A percentile compares a stretch with the other conserved stretches of the same genome.
Conservation (phyloP, 768 basidiomycete species). For the Aureoboletus auriporus region DNA sequence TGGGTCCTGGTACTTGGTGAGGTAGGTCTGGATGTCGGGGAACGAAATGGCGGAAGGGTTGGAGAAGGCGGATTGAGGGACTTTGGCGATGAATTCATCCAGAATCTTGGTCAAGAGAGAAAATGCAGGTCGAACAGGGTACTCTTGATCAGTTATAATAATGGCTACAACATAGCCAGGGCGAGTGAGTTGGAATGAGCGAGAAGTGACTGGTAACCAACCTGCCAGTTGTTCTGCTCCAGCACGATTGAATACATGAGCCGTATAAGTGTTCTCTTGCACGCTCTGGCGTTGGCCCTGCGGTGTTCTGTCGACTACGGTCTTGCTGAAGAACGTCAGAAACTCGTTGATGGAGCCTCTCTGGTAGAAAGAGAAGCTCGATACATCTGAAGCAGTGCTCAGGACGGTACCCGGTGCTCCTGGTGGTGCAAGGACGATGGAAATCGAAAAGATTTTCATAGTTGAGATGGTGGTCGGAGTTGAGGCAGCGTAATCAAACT, state of each 20-base stretch:
- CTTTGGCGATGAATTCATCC: slow-evolving; percentile 84
- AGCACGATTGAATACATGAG: slow-evolving; percentile 90
- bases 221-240: slow-evolving; percentile 84
- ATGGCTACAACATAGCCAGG: slow-evolving; percentile 51
- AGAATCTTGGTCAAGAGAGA: slow-evolving; percentile 89
- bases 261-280: slow-evolving; percentile 89
- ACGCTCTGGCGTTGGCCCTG: slow-evolving; percentile 90
- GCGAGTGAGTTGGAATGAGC: neutral
- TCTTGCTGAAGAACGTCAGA: slow-evolving; percentile 90
- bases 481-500: neutral
- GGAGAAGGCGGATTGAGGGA: slow-evolving; percentile 65
- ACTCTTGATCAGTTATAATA: slow-evolving; percentile 92
- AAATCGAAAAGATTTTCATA: slow-evolving; percentile 89
- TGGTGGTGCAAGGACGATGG: slow-evolving; percentile 65
- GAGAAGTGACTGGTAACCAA: slow-evolving; percentile 31
- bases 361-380: slow-evolving; percentile 93
- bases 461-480: slow-evolving; percentile 16
- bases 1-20: slow-evolving; percentile 95
- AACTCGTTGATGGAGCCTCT: slow-evolving; percentile 85
- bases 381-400: slow-evolving; percentile 70
- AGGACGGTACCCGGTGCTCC: slow-evolving; percentile 63
- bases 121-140: slow-evolving; percentile 95
- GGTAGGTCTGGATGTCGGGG: slow-evolving; percentile 69
- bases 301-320: slow-evolving; percentile 83
- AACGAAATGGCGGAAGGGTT: slow-evolving; percentile 70